Base-by-base conservation (phyloP, 345 rosid species). In the Linum tenue region DNA sequence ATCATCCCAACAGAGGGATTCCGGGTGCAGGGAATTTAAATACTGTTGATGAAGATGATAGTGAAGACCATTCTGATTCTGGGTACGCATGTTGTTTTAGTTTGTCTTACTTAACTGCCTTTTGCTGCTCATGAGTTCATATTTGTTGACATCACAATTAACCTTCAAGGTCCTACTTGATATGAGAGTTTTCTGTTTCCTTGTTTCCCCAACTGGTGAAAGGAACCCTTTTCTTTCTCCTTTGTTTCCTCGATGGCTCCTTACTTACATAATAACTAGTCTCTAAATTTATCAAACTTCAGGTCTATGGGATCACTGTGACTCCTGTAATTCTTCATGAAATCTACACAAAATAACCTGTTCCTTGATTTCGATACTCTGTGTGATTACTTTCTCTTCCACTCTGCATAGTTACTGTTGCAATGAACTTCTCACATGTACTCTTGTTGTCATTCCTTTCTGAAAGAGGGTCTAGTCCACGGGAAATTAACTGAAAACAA, bases 1-100 rank as follows among this genome's bases (percentile, higher is more conserved):
- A 74, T 73, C 87, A 81, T 63, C 63, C 71, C 53, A 82, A 84
- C 74, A 76, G 85, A 74, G 79, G 71, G 44, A 67, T 72, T 68
- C 77, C 73, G 60, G 79, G 66, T 10, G 62, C 82, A 12, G 80
- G 79, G 64, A 76, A 60, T 67, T 64, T 83, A 63, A 75, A 75
- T 73, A 60, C 73, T 58, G 70, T 66, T n/a, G 99, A 87, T 62
- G 92, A 86, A 60, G 71, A 81, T 71, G 92, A 88, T 55, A 73
- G 72, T 67, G 97, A 95, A 64, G 99, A 87, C 61, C 90, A 84
- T 68, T 80, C 86, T 64, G 95, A 91, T 75, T 82, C 95, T 66
- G 97, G 89, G 99, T 91, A 89, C 66, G 97, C 77, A 73, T 58
- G 39, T 11, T 17, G 42, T 70, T 68, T 10, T 7, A 42, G 50